Evolutionary conservation across 2,329 filamentous ascomycete genomes (phyloP).

Genomic region (Pestalotiopsis sp.): DNA sequence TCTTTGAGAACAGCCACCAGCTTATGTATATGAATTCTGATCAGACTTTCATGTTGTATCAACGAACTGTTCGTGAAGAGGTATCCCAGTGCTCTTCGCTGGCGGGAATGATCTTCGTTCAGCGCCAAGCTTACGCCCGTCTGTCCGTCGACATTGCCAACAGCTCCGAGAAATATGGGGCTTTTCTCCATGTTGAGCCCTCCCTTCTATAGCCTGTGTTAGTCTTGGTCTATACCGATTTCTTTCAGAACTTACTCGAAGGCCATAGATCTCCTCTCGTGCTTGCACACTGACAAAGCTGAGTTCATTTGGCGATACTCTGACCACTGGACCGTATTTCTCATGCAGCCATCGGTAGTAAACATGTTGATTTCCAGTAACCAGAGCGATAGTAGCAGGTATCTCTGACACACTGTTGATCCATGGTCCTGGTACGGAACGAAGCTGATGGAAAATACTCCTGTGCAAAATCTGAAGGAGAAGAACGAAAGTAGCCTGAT

Average conservation of each 20-base stretch:
- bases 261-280: slow-evolving; percentile 29
- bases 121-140: slow-evolving; percentile 19
- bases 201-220: slow-evolving; percentile 11
- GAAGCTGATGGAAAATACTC: slow-evolving; percentile 23
- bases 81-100: slow-evolving; percentile 25
- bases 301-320: slow-evolving; percentile 27
- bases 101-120: slow-evolving; percentile 23
- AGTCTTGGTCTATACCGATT: neutral
- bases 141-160: slow-evolving; percentile 17
- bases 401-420: slow-evolving; percentile 23
- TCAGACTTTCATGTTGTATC: slow-evolving; percentile 22
- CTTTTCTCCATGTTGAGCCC: slow-evolving; percentile 28
- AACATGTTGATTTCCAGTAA: slow-evolving; percentile 24
- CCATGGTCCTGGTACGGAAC: slow-evolving; percentile 24
- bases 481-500: neutral
- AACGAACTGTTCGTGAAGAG: slow-evolving; percentile 26
- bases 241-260: slow-evolving; percentile 18
- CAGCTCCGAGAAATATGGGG: slow-evolving; percentile 24
- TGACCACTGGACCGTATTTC: slow-evolving; percentile 27
- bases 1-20: slow-evolving; percentile 19
- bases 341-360: slow-evolving; percentile 26
- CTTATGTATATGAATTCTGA: slow-evolving; percentile 23
- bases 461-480: slow-evolving; percentile 13
- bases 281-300: slow-evolving; percentile 26
- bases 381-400: slow-evolving; percentile 20